These are phyloP conservation scores for Aphanocladium album DNA, from an alignment of 2,329 filamentous ascomycete genomes.

Conservation along the genomic window DNA sequence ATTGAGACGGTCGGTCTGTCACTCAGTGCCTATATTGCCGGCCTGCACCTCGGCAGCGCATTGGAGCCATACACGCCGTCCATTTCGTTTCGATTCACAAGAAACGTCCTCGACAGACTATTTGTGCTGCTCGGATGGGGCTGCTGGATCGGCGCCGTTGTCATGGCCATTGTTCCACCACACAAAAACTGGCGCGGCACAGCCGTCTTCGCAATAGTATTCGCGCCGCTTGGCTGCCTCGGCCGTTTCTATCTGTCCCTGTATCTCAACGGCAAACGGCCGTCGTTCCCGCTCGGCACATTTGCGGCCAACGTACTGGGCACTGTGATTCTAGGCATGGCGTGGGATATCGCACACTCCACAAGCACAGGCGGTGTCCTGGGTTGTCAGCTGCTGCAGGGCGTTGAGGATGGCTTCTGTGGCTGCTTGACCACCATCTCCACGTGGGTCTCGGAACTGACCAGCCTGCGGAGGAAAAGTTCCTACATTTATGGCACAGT, in stretches of 20 bases:
- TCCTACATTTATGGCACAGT: slow-evolving; percentile 62
- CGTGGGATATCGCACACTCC: slow-evolving; percentile 72
- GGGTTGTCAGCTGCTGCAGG: slow-evolving; percentile 64
- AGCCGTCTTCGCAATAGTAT: slow-evolving; percentile 71
- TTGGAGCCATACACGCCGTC: slow-evolving; percentile 55
- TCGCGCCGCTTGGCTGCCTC: slow-evolving; percentile 76
- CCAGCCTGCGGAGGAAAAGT: slow-evolving; percentile 44
- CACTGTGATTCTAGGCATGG: slow-evolving; percentile 67
- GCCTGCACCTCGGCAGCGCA: slow-evolving; percentile 67
- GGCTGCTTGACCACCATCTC: slow-evolving; percentile 62
- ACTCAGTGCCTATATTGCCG: slow-evolving; percentile 62
- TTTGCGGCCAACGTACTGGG: slow-evolving; percentile 78
- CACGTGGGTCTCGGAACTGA: slow-evolving; percentile 61
- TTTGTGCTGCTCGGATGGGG: slow-evolving; percentile 63
- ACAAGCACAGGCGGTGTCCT: slow-evolving; percentile 40
- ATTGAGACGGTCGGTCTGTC: slow-evolving; percentile 67
- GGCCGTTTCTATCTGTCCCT: slow-evolving; percentile 68
- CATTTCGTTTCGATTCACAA: slow-evolving; percentile 51
- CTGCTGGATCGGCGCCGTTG: slow-evolving; percentile 71
- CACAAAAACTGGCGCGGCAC: slow-evolving; percentile 70
- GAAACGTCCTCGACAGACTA: slow-evolving; percentile 58
- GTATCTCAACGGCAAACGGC: slow-evolving; percentile 60
- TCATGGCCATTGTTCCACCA: slow-evolving; percentile 69
- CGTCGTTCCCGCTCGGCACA: slow-evolving; percentile 77
- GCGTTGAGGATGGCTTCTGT: slow-evolving; percentile 63